Evolutionary conservation across 345 rosid genomes (phyloP), one percentile per base, ranked within the genome.

Genomic region (Pseudoturritis turrita): DNA sequence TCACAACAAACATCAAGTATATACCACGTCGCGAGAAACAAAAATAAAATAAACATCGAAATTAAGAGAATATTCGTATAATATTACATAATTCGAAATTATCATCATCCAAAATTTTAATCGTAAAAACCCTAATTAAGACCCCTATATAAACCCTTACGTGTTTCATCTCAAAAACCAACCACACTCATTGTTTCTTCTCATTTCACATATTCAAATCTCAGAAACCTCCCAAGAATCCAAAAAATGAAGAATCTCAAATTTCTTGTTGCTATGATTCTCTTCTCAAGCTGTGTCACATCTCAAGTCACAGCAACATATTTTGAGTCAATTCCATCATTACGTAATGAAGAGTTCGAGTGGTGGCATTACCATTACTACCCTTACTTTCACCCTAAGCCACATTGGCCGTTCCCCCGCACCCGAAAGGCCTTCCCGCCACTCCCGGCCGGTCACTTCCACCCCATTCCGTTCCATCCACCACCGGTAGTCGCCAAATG

Each of bases 331-430:
- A 10, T 5, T 3, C 41, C 65, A 40, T 39, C 77, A 0, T 19
- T 55, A 1, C 4, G 65, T 41, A 25, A n/a, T 13, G 66, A 73
- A 39, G 25, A 73, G 53, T 18, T 66, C 15, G 55, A 15, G 22
- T 66, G 73, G 68, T 74, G 71, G 77, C 71, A 73, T 56, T 73
- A 56, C 65, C 51, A 55, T 73, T 65, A 58, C 65, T 39, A 19
- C 62, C 62, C 53, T 25, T 7, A 10, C 50, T 53, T 8, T 33
- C 47, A 49, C 25, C 55, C 78, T 28, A 65, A 57, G 60, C 77
- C 77, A 65, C 47, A 67, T 0, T 74, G 73, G 78, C 62, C 67
- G 1, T 31, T 49, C 46, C 78, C 72, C 3, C n/a, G 26, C 23
- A 18, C 47, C 55, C 63, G 74, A 50, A 73, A 73, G 45, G 78